Base-by-base conservation (phyloP, 352 stramenopile genomes). In the Phytophthora uliginosa region DNA sequence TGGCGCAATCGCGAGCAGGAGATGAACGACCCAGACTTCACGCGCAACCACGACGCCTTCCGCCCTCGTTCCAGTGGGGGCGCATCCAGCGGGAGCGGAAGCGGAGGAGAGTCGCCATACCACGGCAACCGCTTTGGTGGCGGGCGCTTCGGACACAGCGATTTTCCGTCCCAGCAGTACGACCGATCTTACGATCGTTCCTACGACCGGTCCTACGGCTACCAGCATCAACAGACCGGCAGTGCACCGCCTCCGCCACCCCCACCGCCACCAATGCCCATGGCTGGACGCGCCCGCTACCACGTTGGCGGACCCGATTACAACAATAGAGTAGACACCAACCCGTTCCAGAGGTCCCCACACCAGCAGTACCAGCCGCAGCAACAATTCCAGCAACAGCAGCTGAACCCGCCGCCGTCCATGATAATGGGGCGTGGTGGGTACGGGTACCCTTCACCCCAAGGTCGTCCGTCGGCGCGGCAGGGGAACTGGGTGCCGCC, bases 1-100 rank as follows among this genome's bases (percentile, higher is more conserved):
- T 98, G 94, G 84, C 90, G 96, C 24, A 98, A 99, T 82, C 91
- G 94, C 33, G 88, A 98, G 67, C 90, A 98, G 74, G 96, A 99
- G 79, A 69, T 97, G 70, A 98, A 97, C 62, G 96, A 99, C 76
- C 93, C 93, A 3, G 93, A 98, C 71, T 98, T 98, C 45, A 93
- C 90, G 38, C 88, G 90, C 36, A 89, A 96, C 66, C 88, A 90
- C 58, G 77, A 95, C 36, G 81, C 79, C 20, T 93, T 91, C 48
- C 85, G 84, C 10, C 82, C 82, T 63, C 74, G 71, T 18, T 81
- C 70, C 3, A 81, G 70, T 34, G 71, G 74, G 26, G 71, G 66
- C 15, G 63, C 59, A 36, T 76, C 71, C 4, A 81, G 66, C 70
- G 74, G 74, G 48, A 79, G 71, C 40, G 74, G 66, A 17, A 79